Evolutionary conservation across 768 basidiomycete species (phyloP), one percentile per base, ranked within the genome.

Genomic region (Scleroderma citrinum): DNA sequence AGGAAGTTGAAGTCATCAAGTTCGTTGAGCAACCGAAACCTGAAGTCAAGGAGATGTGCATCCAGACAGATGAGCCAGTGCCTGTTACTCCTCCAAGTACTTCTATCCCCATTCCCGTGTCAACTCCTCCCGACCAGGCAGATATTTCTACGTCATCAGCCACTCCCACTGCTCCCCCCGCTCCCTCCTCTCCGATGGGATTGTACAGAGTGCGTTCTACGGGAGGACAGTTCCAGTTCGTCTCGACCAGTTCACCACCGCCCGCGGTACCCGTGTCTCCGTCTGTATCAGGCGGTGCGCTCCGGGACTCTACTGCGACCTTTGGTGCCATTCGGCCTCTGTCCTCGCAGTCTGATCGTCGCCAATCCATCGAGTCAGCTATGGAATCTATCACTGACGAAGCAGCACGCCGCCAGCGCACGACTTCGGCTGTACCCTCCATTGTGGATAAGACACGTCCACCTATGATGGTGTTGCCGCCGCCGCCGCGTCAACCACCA

Each of bases 401-500:
- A 29, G 75, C 56, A 16, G 69, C 53, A 64, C 64, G 60, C 45
- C 78, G 84, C 29, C 73, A 82, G n/a, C 79, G 83, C 37, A 78
- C 80, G n/a, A 72, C 80, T 17, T 82, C 83, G n/a, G 73, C 69
- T 57, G 69, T 73, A 20, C 69, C 78, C 23, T 69, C 74, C 10
- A 66, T 74, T 5, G 75, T 83, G 24, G 87, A 89, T 70, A 92
- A 85, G 71, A 78, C 85, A 16, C 81, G 80, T 46, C 92, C 92
- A 40, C 90, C 92, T 0, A 90, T 82, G 67, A 89, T 92, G 86
- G 70, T 80, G 24, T 69, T 92, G 3, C 89, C 89, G 0, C 89
- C 90, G 1, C 89, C 89, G 3, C 85, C 85, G 6, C 80, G 79
- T 48, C 71, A 77, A 45, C 87, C 89, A 0, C 88, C 88, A 8